Conservation (phyloP, 129 eudicot genomes). For the Sambucus nigra region DNA sequence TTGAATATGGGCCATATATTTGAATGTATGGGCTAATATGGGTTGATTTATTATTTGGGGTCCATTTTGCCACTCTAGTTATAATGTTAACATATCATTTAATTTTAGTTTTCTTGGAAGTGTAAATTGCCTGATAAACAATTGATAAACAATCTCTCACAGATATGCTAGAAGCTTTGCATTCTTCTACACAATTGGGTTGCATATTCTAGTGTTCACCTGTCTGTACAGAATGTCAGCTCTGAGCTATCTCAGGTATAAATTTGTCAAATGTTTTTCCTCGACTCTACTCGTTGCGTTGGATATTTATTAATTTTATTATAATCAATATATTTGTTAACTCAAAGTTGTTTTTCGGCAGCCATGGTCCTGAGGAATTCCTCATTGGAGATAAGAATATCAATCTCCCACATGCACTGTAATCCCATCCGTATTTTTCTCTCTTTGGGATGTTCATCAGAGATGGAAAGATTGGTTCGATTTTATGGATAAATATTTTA, state of each 20-base stretch:
- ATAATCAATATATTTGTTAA: not conserved
- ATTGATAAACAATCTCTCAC: conserved; percentile 12
- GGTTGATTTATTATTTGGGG: too few species aligned
- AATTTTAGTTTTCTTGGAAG: too few species aligned
- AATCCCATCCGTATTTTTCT: conserved; percentile 2
- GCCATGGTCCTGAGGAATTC: conserved; percentile 75
- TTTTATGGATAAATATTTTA: not conserved
- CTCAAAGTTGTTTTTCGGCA: conserved; percentile 19
- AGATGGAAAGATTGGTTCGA: not conserved
- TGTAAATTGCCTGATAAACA: not conserved
- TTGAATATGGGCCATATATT: too few species aligned
- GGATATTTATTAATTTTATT: not conserved
- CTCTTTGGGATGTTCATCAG: conserved; percentile 1
- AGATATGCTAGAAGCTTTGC: conserved; percentile 95
- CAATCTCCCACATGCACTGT: conserved; percentile 64
- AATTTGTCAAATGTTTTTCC: not conserved
- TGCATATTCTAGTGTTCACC: conserved; percentile 90
- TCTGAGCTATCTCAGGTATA: conserved; percentile 82
- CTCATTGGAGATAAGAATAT: conserved; percentile 33
- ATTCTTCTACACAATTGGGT: conserved; percentile 94
- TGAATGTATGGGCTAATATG: too few species aligned
- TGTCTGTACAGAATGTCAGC: conserved; percentile 98
- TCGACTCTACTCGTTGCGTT: not conserved
- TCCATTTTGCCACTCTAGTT: too few species aligned
- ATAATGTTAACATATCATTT: too few species aligned